phyloP scores from a whole-genome alignment of 2,329 filamentous ascomycete genomes.

The Colletotrichum musae region DNA sequence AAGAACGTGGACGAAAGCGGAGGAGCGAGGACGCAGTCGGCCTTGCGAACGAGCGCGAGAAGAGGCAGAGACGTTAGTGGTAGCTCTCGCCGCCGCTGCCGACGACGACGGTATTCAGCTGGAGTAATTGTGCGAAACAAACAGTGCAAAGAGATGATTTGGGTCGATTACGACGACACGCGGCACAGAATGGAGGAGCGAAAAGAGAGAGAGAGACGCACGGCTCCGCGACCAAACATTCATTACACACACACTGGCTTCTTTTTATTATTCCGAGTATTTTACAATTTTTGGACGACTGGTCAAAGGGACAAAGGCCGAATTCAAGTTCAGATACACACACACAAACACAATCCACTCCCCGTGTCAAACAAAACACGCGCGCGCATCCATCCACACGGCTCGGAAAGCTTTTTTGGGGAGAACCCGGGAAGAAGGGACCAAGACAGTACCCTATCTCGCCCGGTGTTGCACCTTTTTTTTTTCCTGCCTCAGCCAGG shows the following conservation, averaged over 20 bases:
- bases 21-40: conserved; percentile 65
- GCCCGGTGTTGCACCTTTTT: conserved; percentile 3
- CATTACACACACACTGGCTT: conserved; percentile 32
- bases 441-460: conserved; percentile 2
- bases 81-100: neutral
- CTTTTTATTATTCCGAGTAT: conserved; percentile 19
- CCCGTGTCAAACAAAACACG: conserved; percentile 23
- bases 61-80: conserved; percentile 66
- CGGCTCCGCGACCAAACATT: conserved; percentile 23
- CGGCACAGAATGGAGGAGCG: conserved; percentile 32
- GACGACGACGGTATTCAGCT: conserved; percentile 13
- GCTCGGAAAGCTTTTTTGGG: neutral
- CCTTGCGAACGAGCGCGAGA: conserved; percentile 63
- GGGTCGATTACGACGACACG: conserved; percentile 31
- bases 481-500: too few species aligned
- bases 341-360: conserved; percentile 34
- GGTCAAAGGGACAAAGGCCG: conserved; percentile 14
- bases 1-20: conserved; percentile 59
- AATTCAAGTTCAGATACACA: conserved; percentile 37
- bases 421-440: neutral
- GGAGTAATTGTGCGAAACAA: conserved; percentile 14
- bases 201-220: neutral
- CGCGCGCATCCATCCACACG: neutral
- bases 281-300: conserved; percentile 29
- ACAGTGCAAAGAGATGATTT: conserved; percentile 5